phyloP scores from a whole-genome alignment of 139 green algal species.

The Picochlorum sp. region DNA sequence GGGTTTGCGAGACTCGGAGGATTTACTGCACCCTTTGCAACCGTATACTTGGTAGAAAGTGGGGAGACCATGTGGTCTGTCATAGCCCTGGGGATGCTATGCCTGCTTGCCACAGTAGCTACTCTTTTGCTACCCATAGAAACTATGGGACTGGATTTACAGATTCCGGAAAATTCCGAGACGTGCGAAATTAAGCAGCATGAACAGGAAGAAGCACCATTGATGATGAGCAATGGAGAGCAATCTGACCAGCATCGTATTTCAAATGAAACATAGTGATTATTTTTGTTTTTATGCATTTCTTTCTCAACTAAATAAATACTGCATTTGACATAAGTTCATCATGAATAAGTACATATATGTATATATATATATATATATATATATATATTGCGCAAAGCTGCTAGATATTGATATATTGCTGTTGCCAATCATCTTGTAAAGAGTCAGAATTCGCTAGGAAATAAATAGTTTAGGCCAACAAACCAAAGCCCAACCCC shows the following conservation, averaged over 20 bases:
- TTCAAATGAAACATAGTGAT: neutral
- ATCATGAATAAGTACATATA: too few relatives aligned
- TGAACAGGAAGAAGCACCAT: constrained; percentile 4
- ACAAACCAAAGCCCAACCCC: constrained; percentile 50
- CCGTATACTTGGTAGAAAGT: constrained; percentile 39
- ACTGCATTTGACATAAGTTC: neutral
- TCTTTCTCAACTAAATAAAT: neutral
- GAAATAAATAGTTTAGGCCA: constrained; percentile 53
- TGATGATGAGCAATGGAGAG: neutral
- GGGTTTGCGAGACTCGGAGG: constrained; percentile 45
- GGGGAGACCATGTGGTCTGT: constrained; percentile 9
- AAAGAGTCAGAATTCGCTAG: too few relatives aligned
- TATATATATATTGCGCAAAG: neutral
- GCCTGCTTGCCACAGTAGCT: constrained; percentile 7
- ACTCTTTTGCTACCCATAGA: constrained; percentile 24
- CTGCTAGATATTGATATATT: too few relatives aligned
- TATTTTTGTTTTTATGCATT: too few relatives aligned
- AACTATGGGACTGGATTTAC: constrained; percentile 19
- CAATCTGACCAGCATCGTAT: neutral
- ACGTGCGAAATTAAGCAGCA: neutral
- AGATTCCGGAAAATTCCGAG: neutral
- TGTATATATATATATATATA: too few relatives aligned
- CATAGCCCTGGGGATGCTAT: constrained; percentile 20
- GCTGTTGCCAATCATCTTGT: too few relatives aligned
- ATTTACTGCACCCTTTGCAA: constrained; percentile 52